Percentiles rank a stretch among this genome's conserved stretches.
These are phyloP conservation scores for Chalciporus chontae DNA, from an alignment of 768 basidiomycete genomes.

Conservation along the genomic window DNA sequence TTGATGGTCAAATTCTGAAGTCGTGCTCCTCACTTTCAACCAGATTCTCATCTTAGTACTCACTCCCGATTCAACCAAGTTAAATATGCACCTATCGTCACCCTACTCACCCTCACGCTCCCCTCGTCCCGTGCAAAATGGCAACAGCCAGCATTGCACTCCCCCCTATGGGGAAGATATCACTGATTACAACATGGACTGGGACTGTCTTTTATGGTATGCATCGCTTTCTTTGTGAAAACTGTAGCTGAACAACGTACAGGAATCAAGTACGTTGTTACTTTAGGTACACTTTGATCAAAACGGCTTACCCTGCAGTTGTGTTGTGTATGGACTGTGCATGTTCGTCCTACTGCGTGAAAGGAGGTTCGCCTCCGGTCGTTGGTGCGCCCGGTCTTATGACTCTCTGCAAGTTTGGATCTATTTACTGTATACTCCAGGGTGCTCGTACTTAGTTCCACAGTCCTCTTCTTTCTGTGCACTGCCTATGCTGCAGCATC, in stretches of 20 bases:
- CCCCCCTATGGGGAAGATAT: slow-evolving; percentile 11
- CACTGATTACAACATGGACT: slow-evolving; percentile 14
- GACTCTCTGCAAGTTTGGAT: not conserved
- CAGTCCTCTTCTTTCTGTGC: slow-evolving; percentile 10
- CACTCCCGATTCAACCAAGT: too few species aligned
- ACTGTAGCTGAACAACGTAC: not conserved
- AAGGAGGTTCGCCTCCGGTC: not conserved
- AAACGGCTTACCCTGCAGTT: slow-evolving; percentile 1
- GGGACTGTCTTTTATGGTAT: slow-evolving; percentile 16
- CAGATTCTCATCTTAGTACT: too few species aligned
- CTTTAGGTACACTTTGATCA: too few species aligned
- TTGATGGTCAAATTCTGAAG: too few species aligned
- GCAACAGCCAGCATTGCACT: not conserved
- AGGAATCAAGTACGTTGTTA: slow-evolving; percentile 11
- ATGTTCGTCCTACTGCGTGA: slow-evolving; percentile 11
- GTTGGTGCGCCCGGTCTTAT: slow-evolving; percentile 2
- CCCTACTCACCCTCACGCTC: too few species aligned
- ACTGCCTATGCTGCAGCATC: slow-evolving; percentile 13
- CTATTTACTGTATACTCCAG: slow-evolving; percentile 1
- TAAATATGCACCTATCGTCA: too few species aligned
- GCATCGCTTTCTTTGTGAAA: not conserved
- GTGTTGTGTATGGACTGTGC: slow-evolving; percentile 11
- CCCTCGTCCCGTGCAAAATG: too few species aligned
- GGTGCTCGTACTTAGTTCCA: slow-evolving; percentile 9
- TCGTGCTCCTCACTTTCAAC: too few species aligned